Evolutionary conservation across 441 rosid genomes (phyloP), one percentile per base, ranked within the genome.

Genomic region (Bocquillonia castaneifolia): DNA sequence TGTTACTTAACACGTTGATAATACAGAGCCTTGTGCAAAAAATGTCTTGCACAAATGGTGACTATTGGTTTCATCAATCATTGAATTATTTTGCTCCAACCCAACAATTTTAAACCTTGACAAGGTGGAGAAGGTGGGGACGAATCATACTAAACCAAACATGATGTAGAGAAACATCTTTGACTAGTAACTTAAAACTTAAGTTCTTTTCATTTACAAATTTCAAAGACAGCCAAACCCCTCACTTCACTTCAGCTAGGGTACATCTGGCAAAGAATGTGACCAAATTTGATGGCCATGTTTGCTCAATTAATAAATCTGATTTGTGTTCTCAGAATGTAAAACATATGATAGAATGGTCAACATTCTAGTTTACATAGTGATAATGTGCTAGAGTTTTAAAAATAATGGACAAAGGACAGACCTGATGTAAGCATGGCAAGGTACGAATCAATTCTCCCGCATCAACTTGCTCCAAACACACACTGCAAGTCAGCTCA

Each of bases 381-480:
- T 25, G 26, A 77, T 31, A 3, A n/a, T n/a, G n/a, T n/a, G n/a
- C n/a, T n/a, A n/a, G n/a, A n/a, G n/a, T n/a, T 5, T 4, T 8
- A 39, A 62, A 25, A 29, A 37, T 31, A 39, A 40, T 12, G 67
- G 69, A 15, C 48, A 12, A 44, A 15, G 57, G 45, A 62, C 42
- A 36, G 74, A 88, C 93, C 96, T 88, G 88, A 80, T 90, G 97
- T 83, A 88, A 78, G 72, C 96, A 88, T 3, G 95, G 95, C 74
- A 92, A 73, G 65, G 84, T 90, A 29, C 98, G 93, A 63, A 90
- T 79, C n/a, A 85, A 48, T 78, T 90, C 96, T 40, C 95, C 98
- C 12, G 59, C 71, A 1, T 37, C 74, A 69, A 87, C 98, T 87
- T 90, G 96, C 81, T 90, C 98, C 74, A 90, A 83, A 84, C 96